Base-by-base conservation (phyloP, 257 asterid species). In the Anisodus tanguticus region DNA sequence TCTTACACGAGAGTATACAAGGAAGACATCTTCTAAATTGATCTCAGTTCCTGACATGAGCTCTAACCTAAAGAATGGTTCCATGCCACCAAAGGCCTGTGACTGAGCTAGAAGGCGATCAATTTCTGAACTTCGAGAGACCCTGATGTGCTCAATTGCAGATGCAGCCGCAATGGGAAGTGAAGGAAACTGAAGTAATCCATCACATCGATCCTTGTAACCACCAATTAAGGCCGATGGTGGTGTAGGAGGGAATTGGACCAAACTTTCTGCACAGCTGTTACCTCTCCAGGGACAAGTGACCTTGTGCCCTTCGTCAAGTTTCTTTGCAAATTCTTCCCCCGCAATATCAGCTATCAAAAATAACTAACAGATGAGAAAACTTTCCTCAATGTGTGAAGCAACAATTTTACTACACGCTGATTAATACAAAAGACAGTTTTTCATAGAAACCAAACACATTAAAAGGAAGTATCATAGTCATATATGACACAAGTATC, bases 161-260 rank as follows among this genome's bases (percentile, higher is more conserved):
- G 94, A 88, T 83, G 93, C 90, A 77, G 97, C 91, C 85, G 95
- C 95, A 66, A 91, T 84, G 55, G 99, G 99, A 82, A 97, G 98
- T 81, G 96, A 92, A n/a, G 94, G 88, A 88, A 97, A 97, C 91
- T 97, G 99, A 87, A 97, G 93, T 53, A 97, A 87, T 77, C 98
- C 99, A 88, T 97, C 99, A 86, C 97, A 95, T 59, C 99, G 95
- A 88, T 97, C 99, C 91, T 93, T 95, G 85, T 92, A 97, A 83
- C 99, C 99, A 88, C 98, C 99, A 87, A 97, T 90, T 74, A 97
- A 89, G 80, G 99, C 99, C 59, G 98, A 91, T 79, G 98, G 98
- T 81, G 99, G 99, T 86, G 99, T 94, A 16, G 99, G 99, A 35
- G 98, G 99, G 89, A 97, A 97, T 86, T 97, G 99, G 86, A 93